phyloP scores from a whole-genome alignment of 805 yeast species.

The Metahyphopichia silvanorum region DNA sequence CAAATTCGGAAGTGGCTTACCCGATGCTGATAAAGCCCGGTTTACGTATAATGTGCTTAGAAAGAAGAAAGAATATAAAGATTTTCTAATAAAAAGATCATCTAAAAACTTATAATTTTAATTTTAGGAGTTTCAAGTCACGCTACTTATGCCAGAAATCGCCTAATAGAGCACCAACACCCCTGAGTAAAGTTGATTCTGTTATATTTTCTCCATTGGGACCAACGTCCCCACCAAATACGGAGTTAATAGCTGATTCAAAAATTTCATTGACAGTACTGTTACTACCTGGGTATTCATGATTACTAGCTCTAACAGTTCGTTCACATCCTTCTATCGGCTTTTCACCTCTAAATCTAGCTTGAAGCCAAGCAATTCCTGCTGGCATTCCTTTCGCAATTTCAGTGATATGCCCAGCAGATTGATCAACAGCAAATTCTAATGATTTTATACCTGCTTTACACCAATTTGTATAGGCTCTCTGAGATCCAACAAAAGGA shows the following conservation, averaged over 20 bases:
- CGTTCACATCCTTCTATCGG: constrained; percentile 14
- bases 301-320: constrained; percentile 8
- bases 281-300: constrained; percentile 8
- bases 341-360: constrained; percentile 13
- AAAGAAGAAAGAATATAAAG: no score
- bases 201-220: constrained; percentile 3
- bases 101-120: no score
- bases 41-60: no score
- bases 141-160: no score
- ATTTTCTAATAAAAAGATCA: no score
- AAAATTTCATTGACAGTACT: neutral
- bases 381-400: constrained; percentile 9
- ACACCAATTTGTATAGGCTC: constrained; percentile 15
- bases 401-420: constrained; percentile 22
- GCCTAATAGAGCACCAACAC: no score
- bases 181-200: no score
- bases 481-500: constrained; percentile 16
- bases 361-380: constrained; percentile 17
- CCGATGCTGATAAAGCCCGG: no score
- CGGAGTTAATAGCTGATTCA: neutral
- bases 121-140: no score
- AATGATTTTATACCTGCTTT: constrained; percentile 19
- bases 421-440: constrained; percentile 16
- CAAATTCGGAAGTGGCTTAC: no score
- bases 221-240: neutral